These are phyloP conservation scores for Diplocarpon mali DNA, from an alignment of 2,329 filamentous ascomycete species.

Conservation along the genomic window DNA sequence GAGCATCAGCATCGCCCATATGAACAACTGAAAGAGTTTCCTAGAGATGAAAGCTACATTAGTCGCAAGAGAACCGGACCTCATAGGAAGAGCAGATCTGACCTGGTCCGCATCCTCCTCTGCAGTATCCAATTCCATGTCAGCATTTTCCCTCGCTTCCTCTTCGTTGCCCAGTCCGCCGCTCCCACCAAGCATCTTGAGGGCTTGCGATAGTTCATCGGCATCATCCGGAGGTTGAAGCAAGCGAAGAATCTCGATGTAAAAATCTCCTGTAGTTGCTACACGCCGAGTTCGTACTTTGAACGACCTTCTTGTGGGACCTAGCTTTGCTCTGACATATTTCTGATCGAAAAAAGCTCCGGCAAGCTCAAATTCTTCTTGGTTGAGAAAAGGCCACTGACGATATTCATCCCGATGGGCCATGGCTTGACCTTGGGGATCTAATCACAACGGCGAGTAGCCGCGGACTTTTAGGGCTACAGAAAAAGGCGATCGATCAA, in stretches of 20 bases:
- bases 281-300: constrained; percentile 38
- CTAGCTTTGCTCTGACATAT: constrained; percentile 48
- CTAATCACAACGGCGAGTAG: too few species aligned
- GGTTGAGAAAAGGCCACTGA: constrained; percentile 49
- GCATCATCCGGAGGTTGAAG: constrained; percentile 21
- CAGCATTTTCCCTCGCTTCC: not conserved
- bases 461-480: too few species aligned
- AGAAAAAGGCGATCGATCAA: too few species aligned
- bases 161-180: not conserved
- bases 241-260: constrained; percentile 25
- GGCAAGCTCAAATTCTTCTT: constrained; percentile 51
- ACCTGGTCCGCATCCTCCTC: constrained; percentile 25
- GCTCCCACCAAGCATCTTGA: constrained; percentile 16
- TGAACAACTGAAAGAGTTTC: constrained; percentile 15
- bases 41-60: constrained; percentile 5
- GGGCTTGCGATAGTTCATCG: constrained; percentile 21
- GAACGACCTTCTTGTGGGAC: constrained; percentile 42
- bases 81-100: not conserved
- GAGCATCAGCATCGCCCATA: not conserved
- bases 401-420: constrained; percentile 29
- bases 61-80: not conserved
- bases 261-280: constrained; percentile 20
- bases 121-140: constrained; percentile 19
- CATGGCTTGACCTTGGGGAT: constrained; percentile 9
- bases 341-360: constrained; percentile 51